Base-by-base conservation (phyloP, 1,284 basidiomycete genomes). In the Melanopsichium pennsylvanicum region DNA sequence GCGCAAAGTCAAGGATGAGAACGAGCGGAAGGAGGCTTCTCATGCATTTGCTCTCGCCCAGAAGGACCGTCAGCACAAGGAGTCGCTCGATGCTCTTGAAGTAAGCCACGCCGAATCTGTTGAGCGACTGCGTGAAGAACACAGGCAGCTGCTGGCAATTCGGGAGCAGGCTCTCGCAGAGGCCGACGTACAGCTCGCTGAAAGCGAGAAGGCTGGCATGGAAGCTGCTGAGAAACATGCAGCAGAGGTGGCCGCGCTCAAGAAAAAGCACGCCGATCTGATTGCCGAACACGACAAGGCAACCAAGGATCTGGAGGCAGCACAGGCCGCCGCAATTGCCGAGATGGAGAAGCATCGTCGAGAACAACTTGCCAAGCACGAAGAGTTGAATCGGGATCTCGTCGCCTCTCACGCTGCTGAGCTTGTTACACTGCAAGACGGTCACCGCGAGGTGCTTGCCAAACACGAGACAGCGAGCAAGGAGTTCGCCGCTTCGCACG, bases 1-100 rank as follows among this genome's bases (percentile, higher is more conserved):
- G 40, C 55, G 56, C 37, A 63, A 63, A 31, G 46, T 51, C 48
- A 43, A 46, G 47, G 60, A 59, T 16, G 67, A 70, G 47, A 54
- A 54, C 31, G 51, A 70, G 44, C 67, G 38, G 29, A 56, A 41
- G 33, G 66, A 68, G n/a, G 49, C 52, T 10, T 57, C 60, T 5
- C 70, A 70, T 42, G 22, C 47, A 18, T 63, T 66, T 37, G 55
- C 56, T 6, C 56, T 75, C 26, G 36, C 38, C 13, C 55, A 66
- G 39, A 69, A 62, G 42, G 66, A 74, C 16, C 48, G 60, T n/a
- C 49, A 70, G 36, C 61, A 69, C 44, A 35, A 50, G 26, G 70
- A 60, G 12, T 25, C 34, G 21, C 23, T 72, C 40, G 50, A 63
- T 3, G 55, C 49, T 7, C 33, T 70, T 22, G 29, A 72, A 23